These are phyloP conservation scores for Termitomyces sp. DNA, from an alignment of 768 basidiomycete species.

Conservation along the genomic window DNA sequence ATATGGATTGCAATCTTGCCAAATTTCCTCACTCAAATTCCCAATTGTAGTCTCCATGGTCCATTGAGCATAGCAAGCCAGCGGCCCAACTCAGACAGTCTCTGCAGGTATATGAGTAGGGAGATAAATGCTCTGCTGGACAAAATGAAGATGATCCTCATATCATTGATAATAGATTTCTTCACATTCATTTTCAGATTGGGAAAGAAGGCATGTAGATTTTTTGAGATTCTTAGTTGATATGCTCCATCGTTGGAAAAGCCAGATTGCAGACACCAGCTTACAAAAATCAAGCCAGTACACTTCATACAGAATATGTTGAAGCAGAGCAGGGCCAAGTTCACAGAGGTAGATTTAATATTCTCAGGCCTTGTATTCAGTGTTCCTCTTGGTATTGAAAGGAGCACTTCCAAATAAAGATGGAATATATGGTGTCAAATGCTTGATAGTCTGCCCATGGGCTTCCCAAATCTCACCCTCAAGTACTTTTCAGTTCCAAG, in stretches of 20 bases:
- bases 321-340: neutral
- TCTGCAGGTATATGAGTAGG: neutral
- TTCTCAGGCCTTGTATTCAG: neutral
- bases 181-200: neutral
- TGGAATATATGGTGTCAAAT: neutral
- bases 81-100: neutral
- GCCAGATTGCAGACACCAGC: neutral
- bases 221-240: neutral
- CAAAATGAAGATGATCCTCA: neutral
- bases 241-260: neutral
- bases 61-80: neutral
- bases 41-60: too few species aligned
- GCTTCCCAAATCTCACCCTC: neutral
- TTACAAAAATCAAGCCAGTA: slow-evolving; percentile 4
- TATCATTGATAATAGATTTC: neutral
- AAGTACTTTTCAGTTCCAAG: neutral
- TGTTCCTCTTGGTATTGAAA: neutral
- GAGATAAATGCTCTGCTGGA: neutral
- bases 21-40: too few species aligned
- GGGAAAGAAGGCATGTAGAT: neutral
- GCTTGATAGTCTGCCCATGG: neutral
- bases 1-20: too few species aligned
- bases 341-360: neutral
- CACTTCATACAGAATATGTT: neutral
- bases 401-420: neutral